These are phyloP conservation scores for Fusarium musae DNA, from an alignment of 2,329 filamentous ascomycete genomes.

Conservation along the genomic window DNA sequence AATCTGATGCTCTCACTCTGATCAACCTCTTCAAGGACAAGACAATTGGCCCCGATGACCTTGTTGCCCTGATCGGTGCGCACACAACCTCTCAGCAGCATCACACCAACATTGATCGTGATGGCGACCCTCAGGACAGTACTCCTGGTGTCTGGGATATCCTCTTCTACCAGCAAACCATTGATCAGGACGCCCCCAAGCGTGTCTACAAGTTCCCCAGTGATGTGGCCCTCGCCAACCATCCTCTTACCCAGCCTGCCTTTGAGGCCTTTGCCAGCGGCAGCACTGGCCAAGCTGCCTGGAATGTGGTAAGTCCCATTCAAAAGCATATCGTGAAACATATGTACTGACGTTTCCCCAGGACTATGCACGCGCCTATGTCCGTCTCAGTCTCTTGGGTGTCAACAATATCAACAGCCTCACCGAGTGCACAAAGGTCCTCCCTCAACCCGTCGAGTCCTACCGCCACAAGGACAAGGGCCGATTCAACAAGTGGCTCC, in stretches of 20 bases:
- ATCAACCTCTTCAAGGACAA: constrained; percentile 63
- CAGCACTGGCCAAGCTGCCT: constrained; percentile 49
- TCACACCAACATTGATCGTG: constrained; percentile 53
- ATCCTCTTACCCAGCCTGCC: constrained; percentile 50
- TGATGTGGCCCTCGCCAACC: constrained; percentile 53
- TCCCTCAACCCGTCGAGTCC: constrained; percentile 50
- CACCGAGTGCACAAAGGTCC: constrained; percentile 64
- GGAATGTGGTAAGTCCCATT: constrained; percentile 53
- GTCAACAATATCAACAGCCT: constrained; percentile 67
- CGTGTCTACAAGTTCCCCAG: constrained; percentile 56
- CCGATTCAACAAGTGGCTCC: constrained; percentile 44
- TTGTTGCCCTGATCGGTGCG: constrained; percentile 65
- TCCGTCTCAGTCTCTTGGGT: constrained; percentile 64
- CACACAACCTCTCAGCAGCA: constrained; percentile 63
- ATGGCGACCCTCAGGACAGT: constrained; percentile 60
- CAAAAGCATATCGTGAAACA: not conserved
- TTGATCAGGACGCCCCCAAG: constrained; percentile 45
- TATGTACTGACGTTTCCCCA: constrained; percentile 19
- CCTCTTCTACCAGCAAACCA: constrained; percentile 59
- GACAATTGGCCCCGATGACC: constrained; percentile 61
- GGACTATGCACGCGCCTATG: constrained; percentile 64
- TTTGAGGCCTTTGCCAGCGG: constrained; percentile 52
- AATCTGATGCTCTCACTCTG: constrained; percentile 58
- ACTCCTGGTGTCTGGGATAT: constrained; percentile 65
- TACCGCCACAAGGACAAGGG: constrained; percentile 36